Percentiles rank a stretch among this genome's conserved stretches.
These are phyloP conservation scores for Cryoendolithus antarcticus DNA, from an alignment of 2,329 filamentous ascomycete species.

Conservation along the genomic window DNA sequence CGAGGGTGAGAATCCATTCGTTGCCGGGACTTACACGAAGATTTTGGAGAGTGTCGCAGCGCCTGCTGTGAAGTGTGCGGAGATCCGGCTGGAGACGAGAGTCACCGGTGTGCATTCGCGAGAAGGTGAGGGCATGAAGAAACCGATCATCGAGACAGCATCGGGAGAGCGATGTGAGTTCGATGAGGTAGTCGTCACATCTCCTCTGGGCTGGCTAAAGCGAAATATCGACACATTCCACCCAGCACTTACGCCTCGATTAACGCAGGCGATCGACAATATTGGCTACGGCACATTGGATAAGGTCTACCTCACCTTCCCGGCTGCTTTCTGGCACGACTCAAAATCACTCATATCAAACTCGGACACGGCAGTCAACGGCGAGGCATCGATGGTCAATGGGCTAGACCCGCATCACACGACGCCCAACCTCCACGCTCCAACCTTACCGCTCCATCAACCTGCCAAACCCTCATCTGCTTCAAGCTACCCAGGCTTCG, in stretches of 20 bases:
- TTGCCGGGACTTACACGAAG: slow-evolving; percentile 47
- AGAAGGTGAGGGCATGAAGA: slow-evolving; percentile 6
- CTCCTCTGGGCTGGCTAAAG: slow-evolving; percentile 58
- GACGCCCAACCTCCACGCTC: slow-evolving; percentile 27
- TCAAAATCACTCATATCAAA: no score
- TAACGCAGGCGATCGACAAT: slow-evolving; percentile 49
- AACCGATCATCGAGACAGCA: slow-evolving; percentile 40
- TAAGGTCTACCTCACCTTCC: slow-evolving; percentile 56
- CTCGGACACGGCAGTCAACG: no score
- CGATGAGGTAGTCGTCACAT: slow-evolving; percentile 57
- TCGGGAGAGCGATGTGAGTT: slow-evolving; percentile 40
- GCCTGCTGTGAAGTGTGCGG: slow-evolving; percentile 43
- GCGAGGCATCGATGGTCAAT: neutral
- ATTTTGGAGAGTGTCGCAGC: slow-evolving; percentile 49
- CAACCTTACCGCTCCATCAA: slow-evolving; percentile 24
- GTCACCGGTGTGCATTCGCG: slow-evolving; percentile 32
- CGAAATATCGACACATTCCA: slow-evolving; percentile 43
- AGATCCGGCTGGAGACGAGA: slow-evolving; percentile 38
- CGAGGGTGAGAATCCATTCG: slow-evolving; percentile 55
- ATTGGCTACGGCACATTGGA: slow-evolving; percentile 61
- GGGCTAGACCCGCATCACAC: slow-evolving; percentile 5
- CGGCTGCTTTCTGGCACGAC: slow-evolving; percentile 57
- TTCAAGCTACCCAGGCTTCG: slow-evolving; percentile 50
- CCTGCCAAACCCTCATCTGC: slow-evolving; percentile 10
- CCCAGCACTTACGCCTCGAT: slow-evolving; percentile 45